Conservation (phyloP, 2,329 filamentous ascomycete species). For the Scedosporium boydii region DNA sequence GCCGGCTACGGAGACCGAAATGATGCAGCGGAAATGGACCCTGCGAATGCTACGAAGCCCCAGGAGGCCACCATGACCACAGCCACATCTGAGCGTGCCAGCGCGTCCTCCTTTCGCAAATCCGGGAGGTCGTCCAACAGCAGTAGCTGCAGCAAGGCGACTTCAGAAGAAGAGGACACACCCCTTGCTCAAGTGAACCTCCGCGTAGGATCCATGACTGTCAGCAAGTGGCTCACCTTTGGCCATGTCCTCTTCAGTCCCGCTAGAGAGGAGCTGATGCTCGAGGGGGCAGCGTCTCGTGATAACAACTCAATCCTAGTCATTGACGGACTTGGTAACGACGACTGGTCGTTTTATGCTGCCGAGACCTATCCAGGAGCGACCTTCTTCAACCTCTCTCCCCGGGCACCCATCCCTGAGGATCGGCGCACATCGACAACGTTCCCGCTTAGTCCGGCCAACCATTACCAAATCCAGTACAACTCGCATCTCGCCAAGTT, state of each 20-base stretch:
- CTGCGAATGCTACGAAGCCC: slow-evolving; percentile 21
- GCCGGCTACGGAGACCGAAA: slow-evolving; percentile 14
- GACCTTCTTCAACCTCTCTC: slow-evolving; percentile 68
- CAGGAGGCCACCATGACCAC: neutral
- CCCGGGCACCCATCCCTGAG: slow-evolving; percentile 40
- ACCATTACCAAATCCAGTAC: slow-evolving; percentile 69
- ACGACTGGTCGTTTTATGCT: slow-evolving; percentile 81
- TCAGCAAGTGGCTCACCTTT: slow-evolving; percentile 81
- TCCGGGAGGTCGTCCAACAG: slow-evolving; percentile 27
- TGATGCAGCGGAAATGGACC: slow-evolving; percentile 8
- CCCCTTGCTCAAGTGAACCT: slow-evolving; percentile 65
- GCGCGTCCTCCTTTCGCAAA: slow-evolving; percentile 17
- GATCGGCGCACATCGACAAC: slow-evolving; percentile 32
- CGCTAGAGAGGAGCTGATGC: slow-evolving; percentile 58
- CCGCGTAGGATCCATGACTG: slow-evolving; percentile 70
- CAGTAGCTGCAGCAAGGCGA: slow-evolving; percentile 35
- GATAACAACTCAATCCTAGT: slow-evolving; percentile 62
- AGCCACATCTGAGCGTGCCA: neutral
- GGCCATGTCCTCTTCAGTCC: slow-evolving; percentile 77
- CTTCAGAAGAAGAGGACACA: slow-evolving; percentile 41
- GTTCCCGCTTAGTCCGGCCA: slow-evolving; percentile 50
- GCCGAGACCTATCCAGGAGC: slow-evolving; percentile 69
- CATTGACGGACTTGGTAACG: slow-evolving; percentile 76
- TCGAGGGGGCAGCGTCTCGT: slow-evolving; percentile 15
- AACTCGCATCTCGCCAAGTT: slow-evolving; percentile 53